Evolutionary conservation across 192 early-diverging fungal species (phyloP), one percentile per base, ranked within the genome.

Genomic region (Dissophora globulifera): DNA sequence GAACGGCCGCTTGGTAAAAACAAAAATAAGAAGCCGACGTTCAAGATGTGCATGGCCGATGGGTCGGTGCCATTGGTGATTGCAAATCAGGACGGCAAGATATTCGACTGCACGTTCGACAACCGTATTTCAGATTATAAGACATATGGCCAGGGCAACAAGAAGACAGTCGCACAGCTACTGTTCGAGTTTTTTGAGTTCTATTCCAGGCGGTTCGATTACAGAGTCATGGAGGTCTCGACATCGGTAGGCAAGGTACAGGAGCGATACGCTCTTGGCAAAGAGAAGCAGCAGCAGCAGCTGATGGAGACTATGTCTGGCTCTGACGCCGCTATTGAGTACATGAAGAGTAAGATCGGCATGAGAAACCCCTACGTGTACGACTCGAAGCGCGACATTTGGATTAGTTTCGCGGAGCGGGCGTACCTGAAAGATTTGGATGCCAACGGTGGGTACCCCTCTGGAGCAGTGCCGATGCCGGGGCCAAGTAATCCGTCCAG

Each of bases 161-260:
- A 40, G 31, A 75, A 75, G 27, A 45, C 55, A 2, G 62, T 75
- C 3, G 35, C 56, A 1, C 62, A 47, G 4, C 38, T 75, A 20
- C 33, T 75, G 19, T 65, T 66, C 27, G 71, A 75, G 33, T 75
- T 75, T 19, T 75, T 75, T 43, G 53, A 75, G 35, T 75, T 41
- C 33, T 75, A 40, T 54, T 19, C 62, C 2, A 32, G 71, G 11
- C 33, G 48, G 20, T 75, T 75, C 48, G 71, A 75, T 43, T 75
- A 75, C 45, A 35, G 62, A 22, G 60, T 57, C 9, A 75, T 75
- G 71, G 71, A 75, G 50, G 71, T 75, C 25, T 49, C 43, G 0
- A 3, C 62, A 0, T 19, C 23, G 29, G n/a, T 26, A 2, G 71
- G 71, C 23, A 17, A 38, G 15, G 26, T 58, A 22, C 69, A 64